phyloP scores from a whole-genome alignment of 2,329 filamentous ascomycete genomes.

The Davidsoniella eucalypti region DNA sequence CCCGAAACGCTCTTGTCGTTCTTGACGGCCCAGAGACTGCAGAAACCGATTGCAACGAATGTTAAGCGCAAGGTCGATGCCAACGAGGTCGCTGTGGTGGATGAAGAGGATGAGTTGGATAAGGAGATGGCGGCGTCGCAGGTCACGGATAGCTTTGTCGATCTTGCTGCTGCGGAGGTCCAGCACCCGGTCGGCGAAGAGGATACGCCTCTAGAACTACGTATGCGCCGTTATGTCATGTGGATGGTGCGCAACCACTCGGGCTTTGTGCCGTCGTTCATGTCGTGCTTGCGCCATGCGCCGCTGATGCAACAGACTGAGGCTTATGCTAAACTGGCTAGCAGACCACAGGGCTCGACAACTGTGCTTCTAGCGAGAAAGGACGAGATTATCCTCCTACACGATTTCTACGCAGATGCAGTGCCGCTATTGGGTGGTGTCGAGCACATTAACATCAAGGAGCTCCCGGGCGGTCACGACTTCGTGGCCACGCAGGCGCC shows the following conservation, averaged over 20 bases:
- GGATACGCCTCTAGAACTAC: slow-evolving; percentile 25
- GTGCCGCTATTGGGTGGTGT: slow-evolving; percentile 35
- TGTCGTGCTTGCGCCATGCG: slow-evolving; percentile 37
- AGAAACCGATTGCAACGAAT: slow-evolving; percentile 30
- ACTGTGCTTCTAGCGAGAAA: slow-evolving; percentile 34
- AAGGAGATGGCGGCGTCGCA: slow-evolving; percentile 7
- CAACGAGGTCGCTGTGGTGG: slow-evolving; percentile 6
- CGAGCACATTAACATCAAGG: slow-evolving; percentile 29
- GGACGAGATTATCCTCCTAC: slow-evolving; percentile 36
- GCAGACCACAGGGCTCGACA: slow-evolving; percentile 26
- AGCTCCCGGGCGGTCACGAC: slow-evolving; percentile 40
- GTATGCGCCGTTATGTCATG: slow-evolving; percentile 34
- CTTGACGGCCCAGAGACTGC: slow-evolving; percentile 32
- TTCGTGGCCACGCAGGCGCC: slow-evolving; percentile 26
- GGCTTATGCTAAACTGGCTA: slow-evolving; percentile 31
- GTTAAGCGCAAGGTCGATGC: slow-evolving; percentile 14
- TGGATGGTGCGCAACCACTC: slow-evolving; percentile 41
- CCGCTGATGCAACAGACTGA: slow-evolving; percentile 36
- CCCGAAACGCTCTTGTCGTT: slow-evolving; percentile 34
- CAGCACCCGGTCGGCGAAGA: slow-evolving; percentile 16
- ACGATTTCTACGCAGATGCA: slow-evolving; percentile 32
- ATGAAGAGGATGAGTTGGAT: slow-evolving; percentile 1
- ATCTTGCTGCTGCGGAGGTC: slow-evolving; percentile 28
- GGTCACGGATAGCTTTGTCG: slow-evolving; percentile 19
- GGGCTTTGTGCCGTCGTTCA: slow-evolving; percentile 44